These are phyloP conservation scores for Suillus americanus DNA, from an alignment of 768 basidiomycete genomes.

Conservation along the genomic window DNA sequence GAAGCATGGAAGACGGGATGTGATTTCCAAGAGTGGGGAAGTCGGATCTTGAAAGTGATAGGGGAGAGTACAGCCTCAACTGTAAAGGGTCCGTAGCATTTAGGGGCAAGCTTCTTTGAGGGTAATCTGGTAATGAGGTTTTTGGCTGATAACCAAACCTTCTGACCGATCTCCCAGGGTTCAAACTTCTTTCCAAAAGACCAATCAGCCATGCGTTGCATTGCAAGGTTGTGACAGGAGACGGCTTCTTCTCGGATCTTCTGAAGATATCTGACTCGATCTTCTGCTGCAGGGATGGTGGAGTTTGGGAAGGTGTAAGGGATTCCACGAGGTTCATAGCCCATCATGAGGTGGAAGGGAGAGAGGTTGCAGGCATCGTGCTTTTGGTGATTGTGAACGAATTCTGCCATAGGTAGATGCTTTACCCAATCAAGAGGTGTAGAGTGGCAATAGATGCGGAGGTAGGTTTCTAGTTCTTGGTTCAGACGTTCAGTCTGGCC, in stretches of 20 bases:
- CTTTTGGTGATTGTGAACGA: neutral
- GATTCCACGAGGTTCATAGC: neutral
- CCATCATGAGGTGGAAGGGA: conserved; percentile 6
- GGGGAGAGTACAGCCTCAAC: neutral
- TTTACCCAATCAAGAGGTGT: conserved; percentile 3
- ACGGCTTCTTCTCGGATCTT: neutral
- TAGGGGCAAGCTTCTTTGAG: too few species aligned
- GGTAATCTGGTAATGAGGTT: too few species aligned
- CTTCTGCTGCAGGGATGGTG: too few species aligned
- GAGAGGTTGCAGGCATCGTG: neutral
- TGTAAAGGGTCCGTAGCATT: neutral
- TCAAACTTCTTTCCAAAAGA: too few species aligned
- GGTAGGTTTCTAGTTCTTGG: neutral
- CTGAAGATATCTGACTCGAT: too few species aligned
- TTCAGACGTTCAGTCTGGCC: conserved; percentile 23
- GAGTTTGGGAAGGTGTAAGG: too few species aligned
- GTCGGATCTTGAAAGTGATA: neutral
- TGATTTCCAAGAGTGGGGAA: neutral
- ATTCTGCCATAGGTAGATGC: conserved; percentile 22
- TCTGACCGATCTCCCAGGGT: too few species aligned
- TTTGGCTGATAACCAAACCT: too few species aligned
- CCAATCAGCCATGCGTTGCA: too few species aligned
- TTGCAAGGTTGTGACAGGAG: neutral
- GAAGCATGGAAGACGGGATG: neutral
- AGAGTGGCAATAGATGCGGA: neutral